Percentiles rank a stretch among this genome's conserved stretches.
Evolutionary conservation across 768 basidiomycete species (phyloP).

Genomic region (Sistotremastrum niveocremeum): DNA sequence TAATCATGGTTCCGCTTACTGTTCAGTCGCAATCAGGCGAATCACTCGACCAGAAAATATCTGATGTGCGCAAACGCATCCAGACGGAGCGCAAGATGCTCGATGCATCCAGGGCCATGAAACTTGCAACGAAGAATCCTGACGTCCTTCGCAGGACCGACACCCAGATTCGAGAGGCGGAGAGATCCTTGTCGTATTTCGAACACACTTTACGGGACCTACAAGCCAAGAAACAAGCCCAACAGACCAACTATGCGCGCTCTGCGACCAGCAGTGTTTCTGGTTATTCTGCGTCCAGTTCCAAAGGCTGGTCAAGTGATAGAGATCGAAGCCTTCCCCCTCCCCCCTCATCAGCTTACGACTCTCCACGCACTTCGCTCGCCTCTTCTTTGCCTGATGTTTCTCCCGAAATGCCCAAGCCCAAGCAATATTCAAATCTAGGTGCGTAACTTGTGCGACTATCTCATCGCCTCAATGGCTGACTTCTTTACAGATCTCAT

Average conservation of each 20-base stretch:
- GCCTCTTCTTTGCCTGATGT: constrained; percentile 21
- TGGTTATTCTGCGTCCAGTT: constrained; percentile 17
- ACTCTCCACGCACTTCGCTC: constrained; percentile 1
- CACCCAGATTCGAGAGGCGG: constrained; percentile 76
- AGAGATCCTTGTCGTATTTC: constrained; percentile 75
- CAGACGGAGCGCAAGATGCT: constrained; percentile 88
- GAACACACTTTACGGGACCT: constrained; percentile 75
- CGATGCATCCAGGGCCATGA: constrained; percentile 66
- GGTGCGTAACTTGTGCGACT: constrained; percentile 9
- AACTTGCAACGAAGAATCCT: constrained; percentile 72
- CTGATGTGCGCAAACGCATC: constrained; percentile 80
- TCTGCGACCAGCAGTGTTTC: constrained; percentile 24
- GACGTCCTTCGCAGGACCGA: constrained; percentile 76
- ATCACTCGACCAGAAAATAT: constrained; percentile 78
- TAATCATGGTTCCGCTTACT: too few relatives aligned
- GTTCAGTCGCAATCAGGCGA: too few relatives aligned
- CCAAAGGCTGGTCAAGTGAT: constrained; percentile 12
- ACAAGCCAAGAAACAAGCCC: constrained; percentile 59
- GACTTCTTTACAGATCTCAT: constrained; percentile 52
- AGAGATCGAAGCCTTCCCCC: constrained; percentile 24
- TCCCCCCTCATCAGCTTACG: constrained; percentile 32
- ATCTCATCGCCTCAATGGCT: background rate
- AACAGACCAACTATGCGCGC: constrained; percentile 41
- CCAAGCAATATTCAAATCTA: constrained; percentile 66
- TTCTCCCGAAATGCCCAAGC: constrained; percentile 28